phyloP scores from a whole-genome alignment of 2,329 filamentous ascomycete species.

The Cylindrodendrum hubeiense region DNA sequence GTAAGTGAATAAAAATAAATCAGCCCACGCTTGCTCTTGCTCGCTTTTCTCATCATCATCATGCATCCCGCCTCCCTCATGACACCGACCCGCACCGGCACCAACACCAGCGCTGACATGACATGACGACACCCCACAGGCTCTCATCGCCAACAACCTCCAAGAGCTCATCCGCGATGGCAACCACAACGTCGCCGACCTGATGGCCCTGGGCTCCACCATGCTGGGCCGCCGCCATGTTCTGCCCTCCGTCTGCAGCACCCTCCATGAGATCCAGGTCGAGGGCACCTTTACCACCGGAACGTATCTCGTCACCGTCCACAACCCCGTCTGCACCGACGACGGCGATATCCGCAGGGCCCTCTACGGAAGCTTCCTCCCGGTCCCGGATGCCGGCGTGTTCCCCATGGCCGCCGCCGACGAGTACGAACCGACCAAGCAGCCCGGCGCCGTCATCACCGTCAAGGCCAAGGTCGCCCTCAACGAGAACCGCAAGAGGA shows the following conservation, averaged over 20 bases:
- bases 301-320: conserved; percentile 94
- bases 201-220: conserved; percentile 91
- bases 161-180: conserved; percentile 99
- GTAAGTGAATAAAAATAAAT: conserved; percentile 58
- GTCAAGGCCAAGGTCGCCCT: conserved; percentile 77
- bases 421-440: conserved; percentile 75
- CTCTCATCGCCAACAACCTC: conserved; percentile 87
- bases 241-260: conserved; percentile 82
- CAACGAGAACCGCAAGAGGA: conserved; percentile 80
- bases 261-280: conserved; percentile 87
- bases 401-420: conserved; percentile 75
- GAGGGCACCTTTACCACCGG: conserved; percentile 93
- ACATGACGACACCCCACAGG: conserved; percentile 56
- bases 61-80: neutral
- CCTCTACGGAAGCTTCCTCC: conserved; percentile 91
- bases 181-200: conserved; percentile 88
- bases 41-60: neutral
- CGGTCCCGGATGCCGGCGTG: conserved; percentile 75
- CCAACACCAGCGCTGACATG: conserved; percentile 6
- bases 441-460: conserved; percentile 84
- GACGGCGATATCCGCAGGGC: conserved; percentile 90
- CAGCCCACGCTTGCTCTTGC: neutral
- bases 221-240: conserved; percentile 96
- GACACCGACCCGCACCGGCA: neutral
- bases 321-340: conserved; percentile 87